Evolutionary conservation across 148 eudicot genomes (phyloP), one percentile per base, ranked within the genome.

Genomic region (Mesembryanthemum crystallinum): DNA sequence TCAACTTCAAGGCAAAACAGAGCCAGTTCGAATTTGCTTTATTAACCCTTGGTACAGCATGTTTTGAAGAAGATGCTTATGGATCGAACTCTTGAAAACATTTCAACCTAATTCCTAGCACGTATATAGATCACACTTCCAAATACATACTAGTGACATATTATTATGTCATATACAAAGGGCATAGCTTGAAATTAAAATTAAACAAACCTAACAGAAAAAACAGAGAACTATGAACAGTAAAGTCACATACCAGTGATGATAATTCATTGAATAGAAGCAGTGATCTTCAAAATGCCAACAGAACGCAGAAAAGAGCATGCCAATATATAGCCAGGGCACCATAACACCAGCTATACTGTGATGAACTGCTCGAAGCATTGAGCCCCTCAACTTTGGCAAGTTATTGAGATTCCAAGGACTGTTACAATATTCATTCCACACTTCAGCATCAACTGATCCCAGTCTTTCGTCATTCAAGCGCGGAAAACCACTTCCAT

Each of bases 211-310:
- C 52, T 28, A 29, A 69, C 39, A n/a, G 39, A 45, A 37, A 35
- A 10, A 27, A 9, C 12, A 3, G 10, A 47, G 59, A 21, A 71
- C 3, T n/a, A 45, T 42, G 20, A 45, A 49, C 29, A 47, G 47
- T 52, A 8, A 43, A 64, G 63, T 59, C 64, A 45, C 83, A 39
- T 83, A 95, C 99, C 99, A 95, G 89, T 95, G 99, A 74, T 73
- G 99, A 83, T 95, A 95, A 81, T 95, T 95, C 98, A 95, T 95
- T 15, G 99, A 95, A 82, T 95, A 95, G 78, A 95, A 95, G 73
- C 99, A 95, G 80, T 95, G 99, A 78, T 95, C 99, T 83, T 95
- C 99, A 88, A 95, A 92, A 82, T 95, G 99, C 99, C 99, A 95
- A 85, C 99, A 95, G 86, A 95, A 95, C 32, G 99, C 90, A 72